Base-by-base conservation (phyloP, 805 yeast species). In the Starmera pachycereana region DNA sequence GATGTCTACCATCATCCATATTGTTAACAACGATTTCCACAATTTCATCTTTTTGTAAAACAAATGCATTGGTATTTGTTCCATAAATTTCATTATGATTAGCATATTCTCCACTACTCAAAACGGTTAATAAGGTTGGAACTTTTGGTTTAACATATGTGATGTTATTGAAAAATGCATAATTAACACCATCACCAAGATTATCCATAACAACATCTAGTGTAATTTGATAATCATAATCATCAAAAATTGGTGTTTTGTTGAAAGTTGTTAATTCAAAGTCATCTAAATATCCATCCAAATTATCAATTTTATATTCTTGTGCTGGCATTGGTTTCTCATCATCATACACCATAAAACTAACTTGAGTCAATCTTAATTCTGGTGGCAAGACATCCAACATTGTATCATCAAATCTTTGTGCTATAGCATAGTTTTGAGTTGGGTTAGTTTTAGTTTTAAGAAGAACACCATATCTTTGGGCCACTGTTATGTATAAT, bases 11-110 rank as follows among this genome's bases (percentile, higher is more conserved):
- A 4, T 81, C 78, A 57, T 88, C 96, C 52, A 68, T 69, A 55
- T 88, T 89, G 56, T 86, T 82, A 35, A 88, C 57, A 1, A 86
- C 82, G 35, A 88, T 61, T 50, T 88, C 96, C 36, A 89, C 69
- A 32, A 79, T 71, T 37, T 80, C 83, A 39, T 74, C 72, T 12
- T 68, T 57, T 46, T 76, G 76, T 31, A 85, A 63, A 8, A 84
- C 73, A 54, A 69, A 75, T 1, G 81, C 62, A 53, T 78, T 76
- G 37, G 78, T 76, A 54, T 81, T 81, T 25, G 81, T 68, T 37
- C 94, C 90, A 54, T 83, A 90, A 38, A 89, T 77, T n/a, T 63
- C 55, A 4, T 71, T 65, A 49, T 82, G 71, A 9, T 66, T 60
- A 19, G 81, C 78, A 9, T 65, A 45, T 36, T 61, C 69, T 42